Base-by-base conservation (phyloP, 148 eudicot species). In the Chenopodium album region DNA sequence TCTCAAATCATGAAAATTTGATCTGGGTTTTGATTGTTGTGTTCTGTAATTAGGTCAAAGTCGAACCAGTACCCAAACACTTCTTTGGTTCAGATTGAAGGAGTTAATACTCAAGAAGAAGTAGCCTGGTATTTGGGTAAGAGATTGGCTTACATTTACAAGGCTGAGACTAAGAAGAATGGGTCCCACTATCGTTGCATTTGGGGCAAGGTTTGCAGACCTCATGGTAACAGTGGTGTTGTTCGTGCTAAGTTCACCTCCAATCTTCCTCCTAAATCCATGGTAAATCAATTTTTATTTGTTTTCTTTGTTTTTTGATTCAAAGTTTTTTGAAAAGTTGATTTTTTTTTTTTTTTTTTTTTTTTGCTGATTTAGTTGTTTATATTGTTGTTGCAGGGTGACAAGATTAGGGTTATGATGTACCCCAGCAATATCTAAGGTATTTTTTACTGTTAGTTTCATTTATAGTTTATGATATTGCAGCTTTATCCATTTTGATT, bases 21-120 rank as follows among this genome's bases (percentile, higher is more conserved):
- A 79, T 69, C 48, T 79, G 47, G 44, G 16, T 59, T 64, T 16
- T 73, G 68, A 37, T 19, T 22, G 20, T 79, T 19, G 34, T 73
- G 7, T 56, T 7, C 8, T 41, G 44, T 41, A 67, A 76, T 83
- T 76, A 92, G 95, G 91, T 93, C 97, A 23, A 93, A 93, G 86
- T 93, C 97, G 74, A 93, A 93, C 87, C 97, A 93, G 87, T 93
- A 93, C 79, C 93, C 97, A 41, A 91, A 79, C 88, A 91, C 97
- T 2, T 93, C 97, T 16, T 80, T 93, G 82, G 60, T 93, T 68
- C 97, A 93, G 85, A 91, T 93, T n/a, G 94, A 93, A 76, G 97
- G 97, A 46, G 97, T 93, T 79, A 91, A 91, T 86, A 93, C 94
- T 28, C 88, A 90, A 63, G 97, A 93, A 65, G 97, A 93, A 74